Conservation (phyloP, 305 asterid species). For the Fraxinus velutina region DNA sequence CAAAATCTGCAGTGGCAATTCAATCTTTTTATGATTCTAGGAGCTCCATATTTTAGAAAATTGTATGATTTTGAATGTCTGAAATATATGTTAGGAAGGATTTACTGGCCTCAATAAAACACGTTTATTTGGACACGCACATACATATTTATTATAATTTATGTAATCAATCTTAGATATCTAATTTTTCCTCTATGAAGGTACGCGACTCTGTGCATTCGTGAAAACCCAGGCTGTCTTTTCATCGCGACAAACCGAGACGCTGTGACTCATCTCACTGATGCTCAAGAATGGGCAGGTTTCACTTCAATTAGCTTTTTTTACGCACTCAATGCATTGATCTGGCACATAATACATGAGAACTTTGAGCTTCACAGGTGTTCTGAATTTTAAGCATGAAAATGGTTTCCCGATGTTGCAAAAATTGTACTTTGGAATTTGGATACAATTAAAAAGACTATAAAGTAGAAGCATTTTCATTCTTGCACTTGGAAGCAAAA, state of each 20-base stretch:
- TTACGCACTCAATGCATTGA: slow-evolving; percentile 5
- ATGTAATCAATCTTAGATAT: background rate
- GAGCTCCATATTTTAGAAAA: background rate
- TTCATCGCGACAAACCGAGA: slow-evolving; percentile 96
- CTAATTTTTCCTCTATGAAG: slow-evolving; percentile 39
- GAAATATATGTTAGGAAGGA: background rate
- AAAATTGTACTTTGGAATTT: background rate
- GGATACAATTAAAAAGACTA: background rate
- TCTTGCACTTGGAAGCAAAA: background rate
- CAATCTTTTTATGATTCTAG: background rate
- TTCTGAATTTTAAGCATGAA: background rate
- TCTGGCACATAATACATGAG: background rate
- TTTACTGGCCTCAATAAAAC: background rate
- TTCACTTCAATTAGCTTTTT: background rate
- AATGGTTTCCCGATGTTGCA: background rate
- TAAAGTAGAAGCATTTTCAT: background rate
- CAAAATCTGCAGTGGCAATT: background rate
- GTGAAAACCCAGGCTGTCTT: slow-evolving; percentile 95
- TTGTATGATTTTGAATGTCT: background rate
- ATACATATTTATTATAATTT: background rate
- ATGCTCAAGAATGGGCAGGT: slow-evolving; percentile 99
- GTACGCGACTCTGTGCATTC: slow-evolving; percentile 93
- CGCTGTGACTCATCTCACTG: slow-evolving; percentile 98
- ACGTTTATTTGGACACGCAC: background rate
- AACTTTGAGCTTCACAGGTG: background rate